phyloP scores from a whole-genome alignment of 768 basidiomycete species.

The Naganishia vaughanmartiniae region DNA sequence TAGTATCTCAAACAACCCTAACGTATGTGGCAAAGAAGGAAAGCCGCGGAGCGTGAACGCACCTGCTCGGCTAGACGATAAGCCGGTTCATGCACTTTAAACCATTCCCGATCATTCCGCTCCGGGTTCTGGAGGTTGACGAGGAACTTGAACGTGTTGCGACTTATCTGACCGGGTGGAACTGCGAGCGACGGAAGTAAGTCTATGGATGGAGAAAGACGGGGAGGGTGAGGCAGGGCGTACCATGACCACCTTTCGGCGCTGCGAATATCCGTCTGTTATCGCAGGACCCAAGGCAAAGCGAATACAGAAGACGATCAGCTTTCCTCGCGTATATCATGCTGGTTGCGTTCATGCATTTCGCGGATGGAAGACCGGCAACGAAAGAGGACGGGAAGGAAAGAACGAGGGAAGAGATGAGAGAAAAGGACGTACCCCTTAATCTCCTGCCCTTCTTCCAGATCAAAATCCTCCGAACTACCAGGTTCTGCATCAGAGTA shows the following conservation, averaged over 20 bases:
- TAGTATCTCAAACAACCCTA: not conserved
- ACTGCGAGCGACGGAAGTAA: slow-evolving; percentile 52
- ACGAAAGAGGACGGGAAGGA: not conserved
- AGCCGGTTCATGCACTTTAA: slow-evolving; percentile 75
- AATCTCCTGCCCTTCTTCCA: slow-evolving; percentile 47
- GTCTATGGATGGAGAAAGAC: slow-evolving; percentile 4
- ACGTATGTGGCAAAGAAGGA: not conserved
- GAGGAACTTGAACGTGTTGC: slow-evolving; percentile 79
- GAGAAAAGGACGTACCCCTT: slow-evolving; percentile 10
- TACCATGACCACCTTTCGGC: slow-evolving; percentile 68
- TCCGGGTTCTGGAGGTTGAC: slow-evolving; percentile 66
- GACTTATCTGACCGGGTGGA: slow-evolving; percentile 78
- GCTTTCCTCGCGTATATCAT: no score
- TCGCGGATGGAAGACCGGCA: no score
- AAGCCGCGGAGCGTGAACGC: not conserved
- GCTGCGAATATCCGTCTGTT: slow-evolving; percentile 71
- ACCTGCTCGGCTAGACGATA: slow-evolving; percentile 74
- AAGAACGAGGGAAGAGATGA: not conserved
- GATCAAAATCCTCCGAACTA: slow-evolving; percentile 42
- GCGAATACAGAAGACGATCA: not conserved
- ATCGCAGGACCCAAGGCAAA: not conserved
- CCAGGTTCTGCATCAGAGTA: slow-evolving; percentile 36
- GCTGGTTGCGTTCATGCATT: no score
- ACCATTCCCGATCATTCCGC: slow-evolving; percentile 81
- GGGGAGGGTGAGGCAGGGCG: slow-evolving; percentile 55